A percentile compares a stretch with the other conserved stretches of the same genome.
These are phyloP conservation scores for Lecanosticta acicola DNA, from an alignment of 2,329 filamentous ascomycete species.

Conservation along the genomic window DNA sequence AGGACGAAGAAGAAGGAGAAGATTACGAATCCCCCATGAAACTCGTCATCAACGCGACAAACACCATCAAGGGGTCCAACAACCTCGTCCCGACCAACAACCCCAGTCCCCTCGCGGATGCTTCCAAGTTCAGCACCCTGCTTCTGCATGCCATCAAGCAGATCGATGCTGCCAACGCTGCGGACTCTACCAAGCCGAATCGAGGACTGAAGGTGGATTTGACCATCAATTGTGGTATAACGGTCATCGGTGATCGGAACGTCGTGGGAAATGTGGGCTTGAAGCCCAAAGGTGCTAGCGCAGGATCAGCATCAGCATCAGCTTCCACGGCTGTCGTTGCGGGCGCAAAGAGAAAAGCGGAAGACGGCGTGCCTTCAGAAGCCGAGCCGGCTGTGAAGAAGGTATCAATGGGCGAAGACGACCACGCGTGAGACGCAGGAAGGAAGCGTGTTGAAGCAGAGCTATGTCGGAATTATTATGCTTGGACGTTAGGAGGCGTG, in stretches of 20 bases:
- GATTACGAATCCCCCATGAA: constrained; percentile 34
- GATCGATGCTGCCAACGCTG: constrained; percentile 33
- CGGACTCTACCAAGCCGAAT: constrained; percentile 41
- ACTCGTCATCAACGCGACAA: constrained; percentile 46
- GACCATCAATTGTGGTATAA: constrained; percentile 34
- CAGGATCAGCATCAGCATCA: constrained; percentile 1
- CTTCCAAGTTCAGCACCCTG: constrained; percentile 40
- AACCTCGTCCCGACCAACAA: constrained; percentile 46
- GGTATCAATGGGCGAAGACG: constrained; percentile 6
- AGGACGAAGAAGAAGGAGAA: constrained; percentile 9
- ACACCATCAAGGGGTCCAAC: constrained; percentile 44
- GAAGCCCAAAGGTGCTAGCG: constrained; percentile 21
- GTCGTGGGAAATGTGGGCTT: constrained; percentile 28
- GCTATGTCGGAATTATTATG: no score
- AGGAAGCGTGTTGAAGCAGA: no score
- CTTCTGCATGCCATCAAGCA: constrained; percentile 43
- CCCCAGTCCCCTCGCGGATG: constrained; percentile 34
- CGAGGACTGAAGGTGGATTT: constrained; percentile 45
- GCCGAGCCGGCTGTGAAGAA: constrained; percentile 19
- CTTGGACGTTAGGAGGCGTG: constrained; percentile 22
- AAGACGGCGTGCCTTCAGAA: constrained; percentile 14
- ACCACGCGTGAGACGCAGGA: no score
- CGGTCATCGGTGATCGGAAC: constrained; percentile 29
- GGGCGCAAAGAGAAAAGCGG: constrained; percentile 31
- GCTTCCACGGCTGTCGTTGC: constrained; percentile 10